These are phyloP conservation scores for Phyllostachys edulis DNA, from an alignment of 176 grass and related monocot species.

Conservation along the genomic window DNA sequence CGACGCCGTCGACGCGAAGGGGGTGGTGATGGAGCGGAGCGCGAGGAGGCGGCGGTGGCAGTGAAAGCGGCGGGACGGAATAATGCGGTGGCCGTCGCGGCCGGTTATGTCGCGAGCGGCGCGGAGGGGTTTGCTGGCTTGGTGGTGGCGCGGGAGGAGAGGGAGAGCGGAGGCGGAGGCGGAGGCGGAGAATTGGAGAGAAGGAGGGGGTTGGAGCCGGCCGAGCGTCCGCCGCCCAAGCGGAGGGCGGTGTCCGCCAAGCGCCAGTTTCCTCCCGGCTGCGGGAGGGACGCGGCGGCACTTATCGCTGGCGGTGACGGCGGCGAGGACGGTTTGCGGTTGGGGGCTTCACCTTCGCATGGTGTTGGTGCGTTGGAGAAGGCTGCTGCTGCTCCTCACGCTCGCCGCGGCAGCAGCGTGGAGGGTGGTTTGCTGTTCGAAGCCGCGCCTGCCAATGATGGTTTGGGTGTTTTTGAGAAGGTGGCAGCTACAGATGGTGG, in stretches of 20 bases:
- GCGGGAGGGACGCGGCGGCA: conserved; percentile 20
- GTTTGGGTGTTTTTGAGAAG: not conserved
- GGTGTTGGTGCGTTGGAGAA: not conserved
- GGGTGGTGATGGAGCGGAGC: not conserved
- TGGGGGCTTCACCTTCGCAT: not conserved
- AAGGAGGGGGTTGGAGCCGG: not conserved
- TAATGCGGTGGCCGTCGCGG: not conserved
- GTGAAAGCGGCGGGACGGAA: not conserved
- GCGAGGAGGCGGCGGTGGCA: not conserved
- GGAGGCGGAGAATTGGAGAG: not conserved
- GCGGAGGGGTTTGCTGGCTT: not conserved
- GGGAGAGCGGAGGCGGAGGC: not conserved
- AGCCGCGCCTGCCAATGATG: not conserved
- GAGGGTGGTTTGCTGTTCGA: not conserved
- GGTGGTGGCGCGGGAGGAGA: not conserved
- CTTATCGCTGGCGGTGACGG: not conserved
- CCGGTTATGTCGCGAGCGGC: not conserved
- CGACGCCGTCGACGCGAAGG: not conserved
- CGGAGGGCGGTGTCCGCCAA: not conserved
- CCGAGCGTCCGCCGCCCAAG: conserved; percentile 4
- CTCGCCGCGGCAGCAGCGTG: not conserved
- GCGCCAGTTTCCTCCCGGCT: conserved; percentile 27
- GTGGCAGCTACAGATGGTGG: not conserved
- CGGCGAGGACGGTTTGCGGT: not conserved
- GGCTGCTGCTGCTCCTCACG: not conserved